These are phyloP conservation scores for Tuber borchii DNA, from an alignment of 495 filamentous ascomycete species.

Conservation along the genomic window DNA sequence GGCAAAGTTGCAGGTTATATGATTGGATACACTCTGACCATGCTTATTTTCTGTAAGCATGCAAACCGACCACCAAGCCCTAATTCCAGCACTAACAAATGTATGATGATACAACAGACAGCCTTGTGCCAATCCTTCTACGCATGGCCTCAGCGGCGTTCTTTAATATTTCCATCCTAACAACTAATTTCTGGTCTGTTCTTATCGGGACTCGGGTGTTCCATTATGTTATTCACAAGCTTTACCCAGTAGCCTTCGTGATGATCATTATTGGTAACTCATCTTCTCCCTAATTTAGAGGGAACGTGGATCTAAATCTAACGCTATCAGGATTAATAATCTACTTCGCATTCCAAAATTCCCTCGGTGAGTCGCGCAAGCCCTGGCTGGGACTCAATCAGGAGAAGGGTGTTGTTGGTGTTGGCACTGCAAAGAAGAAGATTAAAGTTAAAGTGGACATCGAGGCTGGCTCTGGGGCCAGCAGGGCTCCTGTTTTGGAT, in stretches of 20 bases:
- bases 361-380: conserved; percentile 84
- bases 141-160: conserved; percentile 85
- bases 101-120: conserved; percentile 50
- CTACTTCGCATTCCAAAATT: conserved; percentile 71
- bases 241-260: conserved; percentile 94
- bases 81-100: neutral
- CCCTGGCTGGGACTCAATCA: conserved; percentile 88
- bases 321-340: conserved; percentile 53
- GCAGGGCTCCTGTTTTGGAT: neutral
- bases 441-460: conserved; percentile 44
- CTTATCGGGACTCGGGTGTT: conserved; percentile 85
- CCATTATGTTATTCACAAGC: conserved; percentile 68
- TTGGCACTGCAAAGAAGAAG: conserved; percentile 81
- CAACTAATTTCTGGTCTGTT: conserved; percentile 95
- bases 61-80: neutral
- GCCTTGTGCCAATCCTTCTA: conserved; percentile 75
- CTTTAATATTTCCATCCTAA: conserved; percentile 91
- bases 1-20: conserved; percentile 68
- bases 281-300: neutral
- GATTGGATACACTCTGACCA: conserved; percentile 74
- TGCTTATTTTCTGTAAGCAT: conserved; percentile 62
- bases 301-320: neutral
- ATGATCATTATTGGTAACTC: conserved; percentile 63
- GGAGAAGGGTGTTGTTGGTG: conserved; percentile 67
- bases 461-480: neutral